Evolutionary conservation across 768 basidiomycete genomes (phyloP).

Genomic region (Udeniomyces megalosporus): DNA sequence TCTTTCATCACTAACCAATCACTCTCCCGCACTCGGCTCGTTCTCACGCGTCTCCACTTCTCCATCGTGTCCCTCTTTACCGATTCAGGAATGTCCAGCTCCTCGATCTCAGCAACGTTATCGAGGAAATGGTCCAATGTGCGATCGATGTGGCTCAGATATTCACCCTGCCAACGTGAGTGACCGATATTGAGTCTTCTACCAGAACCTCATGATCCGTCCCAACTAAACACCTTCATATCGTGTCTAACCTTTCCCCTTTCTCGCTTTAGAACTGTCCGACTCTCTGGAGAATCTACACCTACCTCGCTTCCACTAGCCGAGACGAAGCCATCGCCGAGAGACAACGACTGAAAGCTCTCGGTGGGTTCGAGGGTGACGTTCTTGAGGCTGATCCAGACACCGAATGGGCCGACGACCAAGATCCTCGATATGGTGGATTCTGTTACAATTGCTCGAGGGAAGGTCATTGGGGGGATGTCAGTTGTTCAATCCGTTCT

Average conservation of each 20-base stretch:
- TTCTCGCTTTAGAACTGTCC: slow-evolving; percentile 9
- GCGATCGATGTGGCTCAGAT: slow-evolving; percentile 14
- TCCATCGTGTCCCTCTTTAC: background rate
- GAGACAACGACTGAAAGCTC: background rate
- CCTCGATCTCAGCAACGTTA: slow-evolving; percentile 5
- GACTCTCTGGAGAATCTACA: slow-evolving; percentile 16
- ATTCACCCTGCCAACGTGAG: slow-evolving; percentile 13
- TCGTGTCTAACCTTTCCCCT: background rate
- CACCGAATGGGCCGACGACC: slow-evolving; percentile 1
- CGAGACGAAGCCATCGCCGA: slow-evolving; percentile 3
- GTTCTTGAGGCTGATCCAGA: slow-evolving; percentile 4
- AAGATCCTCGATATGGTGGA: slow-evolving; percentile 4
- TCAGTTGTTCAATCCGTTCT: background rate
- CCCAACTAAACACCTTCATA: background rate
- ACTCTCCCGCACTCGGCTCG: background rate
- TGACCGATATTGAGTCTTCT: background rate
- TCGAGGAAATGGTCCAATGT: slow-evolving; percentile 8
- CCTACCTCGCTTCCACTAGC: slow-evolving; percentile 3
- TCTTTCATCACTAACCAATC: too few species aligned
- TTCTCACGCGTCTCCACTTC: background rate
- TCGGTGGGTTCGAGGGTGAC: slow-evolving; percentile 16
- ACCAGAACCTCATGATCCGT: background rate
- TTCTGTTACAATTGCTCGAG: slow-evolving; percentile 16
- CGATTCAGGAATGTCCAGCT: slow-evolving; percentile 9
- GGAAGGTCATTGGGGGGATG: slow-evolving; percentile 15